Base-by-base conservation (phyloP, 192 early-diverging fungal species). In the Coemansia sp. region DNA sequence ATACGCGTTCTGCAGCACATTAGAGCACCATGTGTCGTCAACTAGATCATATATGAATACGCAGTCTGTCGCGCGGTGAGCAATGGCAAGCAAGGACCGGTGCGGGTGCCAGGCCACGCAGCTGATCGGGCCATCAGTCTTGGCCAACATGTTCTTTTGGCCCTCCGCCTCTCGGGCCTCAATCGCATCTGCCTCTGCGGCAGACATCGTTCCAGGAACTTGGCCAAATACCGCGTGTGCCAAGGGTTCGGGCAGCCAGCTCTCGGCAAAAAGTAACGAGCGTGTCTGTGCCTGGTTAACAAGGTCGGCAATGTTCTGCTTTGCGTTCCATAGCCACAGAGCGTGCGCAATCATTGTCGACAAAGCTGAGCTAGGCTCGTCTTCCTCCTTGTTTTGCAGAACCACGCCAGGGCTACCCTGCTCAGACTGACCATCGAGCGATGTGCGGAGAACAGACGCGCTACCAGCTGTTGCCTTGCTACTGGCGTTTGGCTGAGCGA, bases 71-170 rank as follows among this genome's bases (percentile, higher is more conserved):
- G 70, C 63, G 59, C 83, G 73, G 54, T 89, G 88, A 0, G 84
- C 85, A 45, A 93, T 71, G 3, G 89, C 89, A 19, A 93, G 50
- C 3, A 88, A 59, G 8, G 86, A 82, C 31, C 82, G 77, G 56
- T 89, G 81, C 19, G 83, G 88, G 44, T 93, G 92, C 87, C 89
- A 93, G 0, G 89, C 89, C 4, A 92, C 63, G n/a, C 75, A 80
- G 29, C 69, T 70, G 47, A 91, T 56, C 2, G 74, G 74, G 6
- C 74, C 74, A 16, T 77, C 68, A 4, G 65, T 62, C 46, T 64
- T 71, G 9, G 65, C 52, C 35, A 77, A 57, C 68, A 77, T 77
- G 31, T 29, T 64, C n/a, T 40, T 62, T 19, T 61, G 50, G 18
- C 56, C 62, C 25, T 64, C 69, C 5, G 64, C 68, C 29, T 67